Evolutionary conservation across 306 rosid genomes (phyloP).

Genomic region (Prunus mongolica): DNA sequence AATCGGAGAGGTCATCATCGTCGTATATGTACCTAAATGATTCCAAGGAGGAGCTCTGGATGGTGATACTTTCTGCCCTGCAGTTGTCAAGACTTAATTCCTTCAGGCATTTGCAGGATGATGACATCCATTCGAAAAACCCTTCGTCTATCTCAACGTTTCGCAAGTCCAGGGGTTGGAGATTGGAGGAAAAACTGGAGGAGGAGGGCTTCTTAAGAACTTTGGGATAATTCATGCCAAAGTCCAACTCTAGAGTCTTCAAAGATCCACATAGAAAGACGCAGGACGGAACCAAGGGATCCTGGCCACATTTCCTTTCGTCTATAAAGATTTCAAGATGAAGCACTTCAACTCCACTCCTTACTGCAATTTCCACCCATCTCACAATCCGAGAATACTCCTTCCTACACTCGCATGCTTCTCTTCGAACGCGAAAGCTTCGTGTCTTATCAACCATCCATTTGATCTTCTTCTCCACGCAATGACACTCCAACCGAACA

Average conservation of each 20-base stretch:
- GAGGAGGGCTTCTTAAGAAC: neutral
- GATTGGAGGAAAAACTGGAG: neutral
- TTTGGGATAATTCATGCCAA: no score
- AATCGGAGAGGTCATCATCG: no score
- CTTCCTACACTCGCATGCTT: neutral
- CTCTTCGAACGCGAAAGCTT: no score
- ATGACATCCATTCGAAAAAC: neutral
- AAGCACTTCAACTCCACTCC: neutral
- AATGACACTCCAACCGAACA: neutral
- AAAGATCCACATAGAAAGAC: neutral
- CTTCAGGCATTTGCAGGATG: neutral
- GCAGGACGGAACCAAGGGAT: neutral
- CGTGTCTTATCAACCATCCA: no score
- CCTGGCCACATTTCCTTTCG: no score
- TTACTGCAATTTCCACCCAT: neutral
- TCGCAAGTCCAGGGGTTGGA: neutral
- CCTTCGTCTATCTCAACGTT: neutral
- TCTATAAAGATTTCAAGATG: neutral
- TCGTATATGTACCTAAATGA: no score
- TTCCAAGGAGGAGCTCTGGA: neutral
- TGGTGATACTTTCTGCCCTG: neutral
- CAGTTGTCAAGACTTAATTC: neutral
- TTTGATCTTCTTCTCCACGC: neutral
- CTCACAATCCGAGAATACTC: neutral
- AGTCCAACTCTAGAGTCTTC: neutral